Percentiles rank a stretch among this genome's conserved stretches.
These are phyloP conservation scores for Chlorella sp. DNA, from an alignment of 139 green algal genomes.

Conservation along the genomic window DNA sequence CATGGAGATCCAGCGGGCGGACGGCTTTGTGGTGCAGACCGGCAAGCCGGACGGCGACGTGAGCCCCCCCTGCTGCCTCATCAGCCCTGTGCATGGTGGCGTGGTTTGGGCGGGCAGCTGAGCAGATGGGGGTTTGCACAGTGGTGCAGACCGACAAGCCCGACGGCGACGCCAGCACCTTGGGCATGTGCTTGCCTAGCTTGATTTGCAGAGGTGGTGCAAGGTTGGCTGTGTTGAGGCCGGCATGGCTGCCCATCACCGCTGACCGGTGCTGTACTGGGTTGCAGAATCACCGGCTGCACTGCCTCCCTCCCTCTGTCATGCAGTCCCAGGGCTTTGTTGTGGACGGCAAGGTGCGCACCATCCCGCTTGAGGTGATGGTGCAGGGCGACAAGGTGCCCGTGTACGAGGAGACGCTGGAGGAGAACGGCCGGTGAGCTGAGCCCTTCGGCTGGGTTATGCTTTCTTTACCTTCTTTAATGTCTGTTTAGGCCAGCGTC, in stretches of 20 bases:
- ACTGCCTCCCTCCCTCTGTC: no score
- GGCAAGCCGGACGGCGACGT: slow-evolving; percentile 81
- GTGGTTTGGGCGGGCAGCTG: no score
- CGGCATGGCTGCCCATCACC: not conserved
- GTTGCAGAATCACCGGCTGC: no score
- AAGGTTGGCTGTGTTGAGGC: not conserved
- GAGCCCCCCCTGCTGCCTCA: not conserved
- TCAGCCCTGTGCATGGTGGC: not conserved
- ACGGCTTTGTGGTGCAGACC: slow-evolving; percentile 99
- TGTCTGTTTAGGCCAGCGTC: no score
- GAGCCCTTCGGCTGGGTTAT: not conserved
- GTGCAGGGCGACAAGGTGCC: slow-evolving; percentile 90
- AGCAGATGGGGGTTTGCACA: slow-evolving; percentile 95
- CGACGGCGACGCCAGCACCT: slow-evolving; percentile 49
- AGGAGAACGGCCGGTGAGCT: slow-evolving; percentile 83
- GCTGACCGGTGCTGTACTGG: no score
- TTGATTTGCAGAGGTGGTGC: not conserved
- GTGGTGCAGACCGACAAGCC: slow-evolving; percentile 98
- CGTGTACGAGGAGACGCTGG: slow-evolving; percentile 95
- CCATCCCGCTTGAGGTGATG: slow-evolving; percentile 94
- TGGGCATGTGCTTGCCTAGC: no score
- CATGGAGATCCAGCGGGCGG: slow-evolving; percentile 96
- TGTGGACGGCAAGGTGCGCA: slow-evolving; percentile 59
- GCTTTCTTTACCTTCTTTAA: not conserved
- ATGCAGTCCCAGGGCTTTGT: slow-evolving; percentile 70